Base-by-base conservation (phyloP, 305 asterid genomes). In the Solanum aculeatissimum region DNA sequence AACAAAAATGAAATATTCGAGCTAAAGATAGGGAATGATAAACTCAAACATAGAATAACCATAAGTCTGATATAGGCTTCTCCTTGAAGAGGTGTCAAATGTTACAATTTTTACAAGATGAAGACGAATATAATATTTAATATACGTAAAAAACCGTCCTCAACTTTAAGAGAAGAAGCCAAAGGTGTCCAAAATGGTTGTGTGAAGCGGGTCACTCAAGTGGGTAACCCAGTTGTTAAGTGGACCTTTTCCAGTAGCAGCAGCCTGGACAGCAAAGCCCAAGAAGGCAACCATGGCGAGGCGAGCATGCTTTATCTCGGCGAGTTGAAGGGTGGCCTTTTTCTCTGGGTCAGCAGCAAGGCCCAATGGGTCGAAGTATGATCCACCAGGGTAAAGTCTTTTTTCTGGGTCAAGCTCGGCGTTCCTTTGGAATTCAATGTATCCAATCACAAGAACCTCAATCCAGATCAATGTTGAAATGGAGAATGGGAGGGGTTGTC, bases 181-280 rank as follows among this genome's bases (percentile, higher is more conserved):
- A 23, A 94, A 93, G 87, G 98, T 95, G 89, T 95, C 98, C 74
- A 95, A 86, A 89, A 94, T 94, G 91, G 98, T 95, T 3, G 98
- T 95, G 97, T 95, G 98, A 86, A 95, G 99, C 65, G 99, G 99
- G 91, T 96, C 99, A 81, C 99, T 95, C 97, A 96, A 89, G 74
- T 96, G 99, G 92, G 99, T 96, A 6, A 89, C 99, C 99, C 99
- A 96, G 90, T 96, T 96, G 95, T 95, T 96, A 25, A 96, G 97
- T 68, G 99, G 99, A 62, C 99, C 99, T 90, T 96, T 95, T 6
- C 99, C 99, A 0, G 99, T 96, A 51, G 98, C 98, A 1, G 98
- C 98, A 4, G 99, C 99, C 86, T 96, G 99, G 53, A 93, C 97
- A 0, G 98, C 98, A 38, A 96, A 96, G 25, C 99, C 99, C 79